Base-by-base conservation (phyloP, 306 rosid species). In the Castanospermum australe region DNA sequence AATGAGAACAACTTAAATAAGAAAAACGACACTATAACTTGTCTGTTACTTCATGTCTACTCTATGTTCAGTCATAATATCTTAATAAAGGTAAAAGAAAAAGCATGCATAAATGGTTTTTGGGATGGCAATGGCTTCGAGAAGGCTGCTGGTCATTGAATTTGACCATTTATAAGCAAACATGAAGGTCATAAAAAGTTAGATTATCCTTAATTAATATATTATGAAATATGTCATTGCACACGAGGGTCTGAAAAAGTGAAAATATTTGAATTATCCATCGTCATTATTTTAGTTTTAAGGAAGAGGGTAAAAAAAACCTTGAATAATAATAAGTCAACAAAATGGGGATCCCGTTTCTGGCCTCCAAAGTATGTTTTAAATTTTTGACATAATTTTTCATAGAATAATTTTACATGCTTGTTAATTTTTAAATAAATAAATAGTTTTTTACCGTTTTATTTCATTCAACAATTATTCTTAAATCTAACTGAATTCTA, bases 321-420 rank as follows among this genome's bases (percentile, higher is more conserved):
- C 4, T 30, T 28, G n/a, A 48, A 33, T 13, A 33, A 35, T 3
- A 2, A 51, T 35, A 71, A 38, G 76, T 72, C 77, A 72, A 22
- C 52, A 55, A n/a, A n/a, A n/a, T 55, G 39, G 66, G 52, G 36
- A 21, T 8, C 11, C 77, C 66, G 77, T 72, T 72, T 21, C 66
- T 24, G 25, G 77, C 66, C 77, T 36, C 66, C 77, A 36, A 72
- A 22, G 38, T 72, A 36, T 72, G 50, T 52, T 71, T 71, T 9
- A n/a, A n/a, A n/a, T n/a, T n/a, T n/a, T n/a, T n/a, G n/a, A n/a
- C n/a, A n/a, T n/a, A n/a, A n/a, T n/a, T n/a, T n/a, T n/a, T n/a
- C n/a, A n/a, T n/a, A n/a, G n/a, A n/a, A n/a, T n/a, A n/a, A n/a
- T n/a, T n/a, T n/a, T n/a, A n/a, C n/a, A n/a, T n/a, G n/a, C n/a